Percentiles rank a stretch among this genome's conserved stretches.
phyloP scores from a whole-genome alignment of 2,329 filamentous ascomycete species.

The Cytospora piceicola region DNA sequence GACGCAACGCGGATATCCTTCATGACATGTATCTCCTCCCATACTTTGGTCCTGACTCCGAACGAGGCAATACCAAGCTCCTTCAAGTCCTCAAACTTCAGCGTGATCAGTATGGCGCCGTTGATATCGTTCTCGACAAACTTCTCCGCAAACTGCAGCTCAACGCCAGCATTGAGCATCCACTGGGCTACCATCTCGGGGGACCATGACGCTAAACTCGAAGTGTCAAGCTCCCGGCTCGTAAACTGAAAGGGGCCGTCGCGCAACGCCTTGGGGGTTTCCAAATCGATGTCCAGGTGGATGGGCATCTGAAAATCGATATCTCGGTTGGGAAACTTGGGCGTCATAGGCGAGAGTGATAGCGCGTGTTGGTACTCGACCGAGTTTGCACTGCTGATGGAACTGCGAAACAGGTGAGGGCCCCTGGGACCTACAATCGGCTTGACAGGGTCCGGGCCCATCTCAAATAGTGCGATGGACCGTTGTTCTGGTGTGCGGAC shows the following conservation, averaged over 20 bases:
- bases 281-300: constrained; percentile 43
- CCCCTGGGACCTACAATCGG: constrained; percentile 79
- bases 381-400: constrained; percentile 59
- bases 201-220: constrained; percentile 67
- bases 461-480: constrained; percentile 30
- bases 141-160: constrained; percentile 75
- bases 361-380: constrained; percentile 58
- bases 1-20: constrained; percentile 58
- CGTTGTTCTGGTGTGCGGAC: constrained; percentile 66
- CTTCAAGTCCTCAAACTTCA: constrained; percentile 86
- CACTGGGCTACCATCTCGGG: constrained; percentile 80
- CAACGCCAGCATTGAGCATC: constrained; percentile 84
- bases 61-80: constrained; percentile 82
- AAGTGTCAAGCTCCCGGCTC: constrained; percentile 60
- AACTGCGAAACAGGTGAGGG: constrained; percentile 82
- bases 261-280: constrained; percentile 44
- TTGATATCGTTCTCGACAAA: constrained; percentile 94
- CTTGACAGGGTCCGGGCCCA: constrained; percentile 55
- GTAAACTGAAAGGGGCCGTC: constrained; percentile 62
- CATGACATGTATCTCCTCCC: constrained; percentile 77
- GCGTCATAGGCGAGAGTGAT: constrained; percentile 74
- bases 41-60: constrained; percentile 77
- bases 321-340: constrained; percentile 54
- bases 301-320: constrained; percentile 42
- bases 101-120: constrained; percentile 81